Base-by-base conservation (phyloP, 179 eudicot species). In the Silene noctiflora region DNA sequence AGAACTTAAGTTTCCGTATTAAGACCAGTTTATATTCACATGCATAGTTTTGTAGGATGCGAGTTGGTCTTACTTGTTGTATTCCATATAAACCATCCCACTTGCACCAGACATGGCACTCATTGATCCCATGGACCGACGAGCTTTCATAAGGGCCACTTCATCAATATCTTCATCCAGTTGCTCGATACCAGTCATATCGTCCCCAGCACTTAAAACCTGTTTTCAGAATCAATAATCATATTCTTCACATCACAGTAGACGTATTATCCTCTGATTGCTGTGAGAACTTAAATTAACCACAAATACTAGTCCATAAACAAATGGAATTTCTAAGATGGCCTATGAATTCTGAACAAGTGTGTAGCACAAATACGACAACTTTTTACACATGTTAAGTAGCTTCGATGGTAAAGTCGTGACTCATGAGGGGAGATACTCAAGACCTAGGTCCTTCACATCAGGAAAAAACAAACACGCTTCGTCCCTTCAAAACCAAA, bases 91-190 rank as follows among this genome's bases (percentile, higher is more conserved):
- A 67, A 90, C 86, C 97, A 86, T 93, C 72, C 99, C 97, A 59
- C 55, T 84, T n/a, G 99, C 97, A 71, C 98, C 99, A 0, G 99
- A 95, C 97, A 95, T 91, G 78, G 88, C 87, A 83, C 99, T 95
- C 99, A 95, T 93, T 33, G 99, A 93, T 27, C 97, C 97, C 60
- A 60, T 82, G 10, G 83, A 78, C 27, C 98, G 97, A 60, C 96
- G 91, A 33, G 92, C 98, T 82, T 89, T 95, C 48, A 86, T 89
- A 13, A 90, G 90, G 73, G 99, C 93, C 39, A 93, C 78, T 73
- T 85, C 99, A 81, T 95, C 99, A 17, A 89, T 77, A 83, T 95
- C 99, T 72, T 93, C 98, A 66, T 93, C 99, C 84, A 95, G 80
- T 82, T 80, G 86, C 88, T 95, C 99, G 74, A 95, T 82, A 48